These are phyloP conservation scores for Pythium oligandrum DNA, from an alignment of 352 stramenopile species.

Conservation along the genomic window DNA sequence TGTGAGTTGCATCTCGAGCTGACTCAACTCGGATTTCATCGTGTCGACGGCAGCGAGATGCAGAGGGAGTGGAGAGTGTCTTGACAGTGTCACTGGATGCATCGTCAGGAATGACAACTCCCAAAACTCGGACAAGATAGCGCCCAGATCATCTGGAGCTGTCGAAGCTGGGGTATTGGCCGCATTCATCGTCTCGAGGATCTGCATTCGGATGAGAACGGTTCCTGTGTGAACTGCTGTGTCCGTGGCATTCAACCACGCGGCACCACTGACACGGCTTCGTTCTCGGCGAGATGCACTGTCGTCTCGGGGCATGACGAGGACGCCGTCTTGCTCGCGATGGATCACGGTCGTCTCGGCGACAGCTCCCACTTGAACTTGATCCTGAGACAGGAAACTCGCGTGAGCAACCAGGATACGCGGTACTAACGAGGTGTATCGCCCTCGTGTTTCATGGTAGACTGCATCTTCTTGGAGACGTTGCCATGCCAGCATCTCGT, in stretches of 20 bases:
- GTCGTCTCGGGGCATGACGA: constrained; percentile 36
- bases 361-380: constrained; percentile 33
- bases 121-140: constrained; percentile 54
- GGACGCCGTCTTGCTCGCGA: constrained; percentile 20
- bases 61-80: constrained; percentile 56
- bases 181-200: constrained; percentile 2
- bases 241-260: constrained; percentile 8
- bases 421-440: constrained; percentile 31
- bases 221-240: constrained; percentile 6
- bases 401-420: constrained; percentile 37
- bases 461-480: constrained; percentile 4
- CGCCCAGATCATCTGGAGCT: constrained; percentile 11
- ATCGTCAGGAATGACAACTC: constrained; percentile 72
- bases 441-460: neutral
- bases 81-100: constrained; percentile 56
- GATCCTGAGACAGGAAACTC: constrained; percentile 23
- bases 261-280: constrained; percentile 11
- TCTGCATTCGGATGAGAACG: constrained; percentile 5
- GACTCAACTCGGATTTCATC: constrained; percentile 14
- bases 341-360: constrained; percentile 1
- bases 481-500: constrained; percentile 31
- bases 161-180: neutral
- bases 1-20: constrained; percentile 16
- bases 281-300: constrained; percentile 5
- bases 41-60: constrained; percentile 46